Evolutionary conservation across 2,329 filamentous ascomycete genomes (phyloP), one percentile per base, ranked within the genome.

Genomic region (Nemania sp.): DNA sequence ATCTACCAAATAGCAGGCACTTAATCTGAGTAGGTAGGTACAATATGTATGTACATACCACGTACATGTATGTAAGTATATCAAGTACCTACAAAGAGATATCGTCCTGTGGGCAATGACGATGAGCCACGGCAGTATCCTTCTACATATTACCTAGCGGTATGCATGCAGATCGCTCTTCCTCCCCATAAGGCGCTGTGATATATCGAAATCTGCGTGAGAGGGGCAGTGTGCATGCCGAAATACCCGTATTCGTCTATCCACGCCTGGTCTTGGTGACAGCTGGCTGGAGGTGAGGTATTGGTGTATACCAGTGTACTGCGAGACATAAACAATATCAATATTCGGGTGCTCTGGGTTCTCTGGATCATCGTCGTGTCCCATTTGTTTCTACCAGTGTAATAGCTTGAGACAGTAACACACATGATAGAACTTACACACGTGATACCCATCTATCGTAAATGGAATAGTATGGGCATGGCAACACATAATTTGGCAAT

Each of bases 401-500:
- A 29, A n/a, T 29, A 29, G 25, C 25, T 29, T 7, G 7, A 29
- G 25, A 29, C 25, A 29, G 25, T 7, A 7, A 7, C 25, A 7
- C 25, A 29, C 25, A 29, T 29, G 25, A 29, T 11, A n/a, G 35
- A 39, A n/a, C 15, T n/a, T 13, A 13, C 15, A 12, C 4, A 12
- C 35, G 5, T 39, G 12, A 39, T 39, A n/a, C 35, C 35, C 34
- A 13, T 35, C 34, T 13, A 39, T 45, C 25, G 35, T 39, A 4
- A 13, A 39, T 4, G 4, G 11, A 4, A 39, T 49, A 39, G 48
- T 43, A 56, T 34, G 46, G 45, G 48, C 48, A 56, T 34, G 46
- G 53, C 39, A 54, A 60, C 47, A 20, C 15, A 34, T 15, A 51
- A 57, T 63, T 46, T 39, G 49, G 32, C 43, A 47, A 54, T 17